Evolutionary conservation across 23 red algal genomes (phyloP), one percentile per base, ranked within the genome.

Genomic region (Gracilaria domingensis): DNA sequence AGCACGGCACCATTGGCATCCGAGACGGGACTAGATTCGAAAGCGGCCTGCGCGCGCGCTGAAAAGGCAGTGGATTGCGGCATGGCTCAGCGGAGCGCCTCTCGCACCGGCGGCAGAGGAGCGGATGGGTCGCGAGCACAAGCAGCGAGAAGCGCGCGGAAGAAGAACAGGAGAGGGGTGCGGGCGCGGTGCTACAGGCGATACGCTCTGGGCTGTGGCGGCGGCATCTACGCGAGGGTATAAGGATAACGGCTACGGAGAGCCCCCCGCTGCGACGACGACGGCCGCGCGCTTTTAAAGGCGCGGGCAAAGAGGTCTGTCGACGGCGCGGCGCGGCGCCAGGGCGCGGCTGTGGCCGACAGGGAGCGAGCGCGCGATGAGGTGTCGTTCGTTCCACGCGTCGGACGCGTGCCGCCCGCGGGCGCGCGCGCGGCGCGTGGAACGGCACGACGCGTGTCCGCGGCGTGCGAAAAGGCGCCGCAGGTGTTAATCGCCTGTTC

Each of bases 331-430:
- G 37, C 69, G 69, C 9, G 14, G 69, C 1, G 0, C 4, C 28
- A 8, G 36, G 36, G 6, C 9, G 69, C 17, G 4, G 36, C 0
- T 21, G 37, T 21, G 69, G 14, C 2, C n/a, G 69, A 32, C 36
- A 12, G 35, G 8, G 60, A 65, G 23, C 60, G 60, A 4, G 24
- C 12, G 60, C 24, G 23, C 60, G 60, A 59, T 59, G 55, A 59
- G 55, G 55, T 59, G 55, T 20, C 55, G 55, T 5, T 59, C n/a
- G 55, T 59, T 59, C 55, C 55, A 59, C 55, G 55, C 55, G 55
- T 59, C 4, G 6, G 55, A 24, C 55, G 55, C 55, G 55, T 24
- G 55, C 42, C 55, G 55, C 55, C 7, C 14, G 55, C 42, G 42
- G 11, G 42, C 42, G 42, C 42, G 42, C 42, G 42, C 42, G 11